Percentiles rank a stretch among this genome's conserved stretches.
Conservation (phyloP, 2,329 filamentous ascomycete species). For the Microdochium paspali region DNA sequence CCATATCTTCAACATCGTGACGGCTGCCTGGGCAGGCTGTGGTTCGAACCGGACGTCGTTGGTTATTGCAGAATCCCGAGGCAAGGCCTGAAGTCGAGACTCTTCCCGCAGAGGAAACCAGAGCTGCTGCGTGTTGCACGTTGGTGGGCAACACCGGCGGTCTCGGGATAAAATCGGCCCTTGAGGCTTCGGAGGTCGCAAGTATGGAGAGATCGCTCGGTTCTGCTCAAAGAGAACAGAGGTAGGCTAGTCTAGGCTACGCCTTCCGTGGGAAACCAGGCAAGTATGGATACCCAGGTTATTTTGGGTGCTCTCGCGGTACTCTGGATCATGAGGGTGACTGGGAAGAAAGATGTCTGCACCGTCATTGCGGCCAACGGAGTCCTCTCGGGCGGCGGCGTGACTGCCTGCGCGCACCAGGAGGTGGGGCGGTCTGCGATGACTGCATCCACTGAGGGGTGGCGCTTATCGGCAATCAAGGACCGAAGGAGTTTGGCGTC, state of each 20-base stretch:
- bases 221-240: not conserved
- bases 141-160: too few relatives aligned
- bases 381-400: not conserved
- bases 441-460: not conserved
- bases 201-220: not conserved
- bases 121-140: too few relatives aligned
- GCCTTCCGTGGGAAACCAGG: not conserved
- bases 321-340: not conserved
- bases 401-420: not conserved
- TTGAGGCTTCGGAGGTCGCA: not conserved
- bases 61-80: not conserved
- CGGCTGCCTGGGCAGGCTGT: conserved; percentile 5
- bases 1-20: conserved; percentile 98
- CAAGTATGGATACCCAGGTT: too few relatives aligned
- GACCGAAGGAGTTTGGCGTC: too few relatives aligned
- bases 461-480: too few relatives aligned
- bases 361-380: not conserved
- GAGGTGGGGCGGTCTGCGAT: not conserved
- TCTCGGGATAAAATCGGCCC: too few relatives aligned
- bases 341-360: not conserved
- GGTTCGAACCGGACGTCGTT: not conserved
- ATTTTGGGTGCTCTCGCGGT: not conserved
- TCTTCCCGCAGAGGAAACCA: too few relatives aligned
- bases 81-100: too few relatives aligned
- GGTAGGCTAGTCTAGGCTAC: not conserved